Conservation (phyloP, 495 filamentous ascomycete genomes). For the Annulohypoxylon bovei region DNA sequence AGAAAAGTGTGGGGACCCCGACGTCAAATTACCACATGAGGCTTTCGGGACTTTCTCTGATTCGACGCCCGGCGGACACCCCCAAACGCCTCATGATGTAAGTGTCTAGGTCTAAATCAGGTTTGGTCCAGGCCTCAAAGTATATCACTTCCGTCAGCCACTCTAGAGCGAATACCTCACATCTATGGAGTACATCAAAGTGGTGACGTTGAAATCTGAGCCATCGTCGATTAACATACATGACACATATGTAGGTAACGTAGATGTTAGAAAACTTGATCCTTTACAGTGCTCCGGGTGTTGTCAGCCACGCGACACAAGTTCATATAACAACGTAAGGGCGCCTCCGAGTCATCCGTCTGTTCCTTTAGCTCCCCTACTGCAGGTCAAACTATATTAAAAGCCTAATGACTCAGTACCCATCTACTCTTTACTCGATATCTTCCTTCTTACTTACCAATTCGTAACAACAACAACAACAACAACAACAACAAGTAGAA, state of each 20-base stretch:
- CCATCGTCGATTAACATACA: slow-evolving; percentile 36
- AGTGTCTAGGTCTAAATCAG: slow-evolving; percentile 32
- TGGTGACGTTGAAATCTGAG: slow-evolving; percentile 35
- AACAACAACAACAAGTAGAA: slow-evolving; percentile 2
- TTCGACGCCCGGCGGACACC: slow-evolving; percentile 15
- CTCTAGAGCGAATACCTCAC: background rate
- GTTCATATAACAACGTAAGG: slow-evolving; percentile 31
- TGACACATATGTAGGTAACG: slow-evolving; percentile 11
- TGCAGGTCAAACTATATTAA: background rate
- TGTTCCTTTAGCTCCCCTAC: background rate
- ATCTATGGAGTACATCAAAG: slow-evolving; percentile 13
- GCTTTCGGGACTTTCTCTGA: slow-evolving; percentile 29
- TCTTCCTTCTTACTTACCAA: background rate
- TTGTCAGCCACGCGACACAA: background rate
- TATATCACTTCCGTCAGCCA: background rate
- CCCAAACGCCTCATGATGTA: slow-evolving; percentile 38
- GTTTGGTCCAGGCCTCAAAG: slow-evolving; percentile 23
- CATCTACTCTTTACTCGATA: background rate
- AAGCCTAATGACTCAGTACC: background rate
- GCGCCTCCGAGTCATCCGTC: background rate
- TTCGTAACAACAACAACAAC: background rate
- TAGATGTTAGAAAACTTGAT: slow-evolving; percentile 24
- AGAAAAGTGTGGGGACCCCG: slow-evolving; percentile 27
- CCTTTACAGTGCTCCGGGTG: slow-evolving; percentile 12
- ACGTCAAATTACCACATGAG: slow-evolving; percentile 40